phyloP scores from a whole-genome alignment of 2,329 filamentous ascomycete genomes.

The Canariomyces notabilis region DNA sequence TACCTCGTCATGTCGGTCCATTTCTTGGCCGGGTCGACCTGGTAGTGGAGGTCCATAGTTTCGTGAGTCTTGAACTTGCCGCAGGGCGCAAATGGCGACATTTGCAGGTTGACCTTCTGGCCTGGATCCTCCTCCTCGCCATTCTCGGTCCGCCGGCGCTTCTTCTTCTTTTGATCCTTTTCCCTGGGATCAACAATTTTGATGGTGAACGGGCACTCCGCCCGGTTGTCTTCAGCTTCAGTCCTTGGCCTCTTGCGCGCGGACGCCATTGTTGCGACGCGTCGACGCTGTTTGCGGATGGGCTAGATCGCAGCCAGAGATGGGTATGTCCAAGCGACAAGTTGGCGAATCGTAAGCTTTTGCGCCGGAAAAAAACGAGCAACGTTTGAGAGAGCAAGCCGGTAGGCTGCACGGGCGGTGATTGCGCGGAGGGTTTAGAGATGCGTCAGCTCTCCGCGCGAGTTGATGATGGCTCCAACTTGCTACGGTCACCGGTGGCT shows the following conservation, averaged over 20 bases:
- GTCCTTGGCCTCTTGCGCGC: conserved; percentile 49
- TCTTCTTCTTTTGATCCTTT: conserved; percentile 42
- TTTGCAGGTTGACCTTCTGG: conserved; percentile 44
- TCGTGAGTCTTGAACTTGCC: conserved; percentile 52
- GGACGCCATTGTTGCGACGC: conserved; percentile 34
- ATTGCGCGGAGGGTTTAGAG: neutral
- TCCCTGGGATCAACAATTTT: conserved; percentile 42
- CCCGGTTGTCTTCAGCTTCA: conserved; percentile 45
- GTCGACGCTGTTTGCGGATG: conserved; percentile 21
- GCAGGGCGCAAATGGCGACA: conserved; percentile 49
- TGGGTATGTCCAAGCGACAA: neutral
- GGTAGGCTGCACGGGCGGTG: neutral
- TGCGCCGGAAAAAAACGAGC: neutral
- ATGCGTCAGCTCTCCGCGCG: conserved; percentile 3
- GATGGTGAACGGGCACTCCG: conserved; percentile 52
- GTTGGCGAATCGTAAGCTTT: neutral
- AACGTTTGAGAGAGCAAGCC: neutral
- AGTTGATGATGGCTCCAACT: conserved; percentile 6
- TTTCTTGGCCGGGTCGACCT: conserved; percentile 46
- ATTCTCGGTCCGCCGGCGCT: conserved; percentile 40
- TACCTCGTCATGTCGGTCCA: conserved; percentile 58
- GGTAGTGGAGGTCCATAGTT: conserved; percentile 51
- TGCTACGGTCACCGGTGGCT: conserved; percentile 14
- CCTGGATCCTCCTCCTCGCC: conserved; percentile 41
- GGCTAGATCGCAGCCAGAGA: neutral